Base-by-base conservation (phyloP, 2,329 filamentous ascomycete genomes). In the Geosmithia flava region DNA sequence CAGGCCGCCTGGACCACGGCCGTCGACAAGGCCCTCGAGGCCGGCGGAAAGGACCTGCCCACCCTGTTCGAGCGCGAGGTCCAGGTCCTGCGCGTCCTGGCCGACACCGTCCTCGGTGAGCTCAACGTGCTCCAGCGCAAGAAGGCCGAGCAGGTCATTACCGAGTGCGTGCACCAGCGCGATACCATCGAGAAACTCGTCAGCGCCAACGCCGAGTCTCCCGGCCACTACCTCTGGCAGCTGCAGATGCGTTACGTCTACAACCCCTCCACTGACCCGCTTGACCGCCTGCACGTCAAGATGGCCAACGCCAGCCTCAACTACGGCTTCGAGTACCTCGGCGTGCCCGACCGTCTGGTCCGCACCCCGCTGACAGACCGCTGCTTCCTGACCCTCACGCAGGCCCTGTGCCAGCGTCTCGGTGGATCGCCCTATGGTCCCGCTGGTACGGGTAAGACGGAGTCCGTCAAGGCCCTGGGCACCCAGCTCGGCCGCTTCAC, bases 101-200 rank as follows among this genome's bases (percentile, higher is more conserved):
- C 93, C 19, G 78, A 86, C 40, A 91, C 88, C 2, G 93, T 99
- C 13, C 74, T 98, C 16, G 87, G 87, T 40, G 90, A 98, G 58
- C 77, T 98, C 20, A 85, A 90, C 54, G 72, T 87, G 7, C 85
- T 96, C 46, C 80, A 86, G 60, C 80, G 93, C 53, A 95, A 95
- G 75, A 96, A 95, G 71, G 98, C 91, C 66, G 93, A 99, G 64
- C 91, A 96, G 66, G 78, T 98, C 54, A 98, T 99, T 60, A 99
- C 94, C 0, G 94, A 98, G 63, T 97, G 93, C 61, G 93, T 99
- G 15, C 93, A 98, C 62, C 94, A 99, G 65, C 85, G 93, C 52
- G 93, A 98, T 64, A 80, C 85, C 17, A 93, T 97, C 53, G 85
- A 91, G 59, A 94, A 87, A 64, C 79, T 99, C 23, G 77, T 90